Evolutionary conservation across 192 early-diverging fungal species (phyloP), one percentile per base, ranked within the genome.

Genomic region (Coemansia sp.): DNA sequence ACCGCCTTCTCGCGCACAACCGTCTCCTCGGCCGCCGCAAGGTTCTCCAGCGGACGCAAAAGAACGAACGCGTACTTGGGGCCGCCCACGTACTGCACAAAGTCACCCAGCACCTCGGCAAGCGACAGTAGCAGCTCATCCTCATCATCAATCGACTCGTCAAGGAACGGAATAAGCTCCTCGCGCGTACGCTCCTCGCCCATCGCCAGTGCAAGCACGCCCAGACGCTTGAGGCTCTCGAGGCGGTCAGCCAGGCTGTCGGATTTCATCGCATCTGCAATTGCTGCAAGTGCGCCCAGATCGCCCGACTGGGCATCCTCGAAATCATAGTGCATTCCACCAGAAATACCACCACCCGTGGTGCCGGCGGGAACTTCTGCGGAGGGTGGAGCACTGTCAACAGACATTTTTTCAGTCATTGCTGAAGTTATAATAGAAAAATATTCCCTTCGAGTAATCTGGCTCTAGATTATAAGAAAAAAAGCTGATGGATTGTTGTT

Each of bases 1-100:
- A 97, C 93, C n/a, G 97, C 95, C 88, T 96, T 97, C 45, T 98
- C 96, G 58, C 97, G 83, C n/a, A 99, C 97, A 57, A 94, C 88
- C 4, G 93, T 94, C 65, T 99, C 97, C 73, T 99, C 97, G 4
- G 96, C 96, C 19, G 94, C 93, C 13, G 97, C 95, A 48, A 99
- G 82, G 57, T 94, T 97, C 76, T 98, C 97, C 57, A 99, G 83
- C n/a, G 94, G 91, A 30, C 87, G 81, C 55, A 99, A 75, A 27
- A 99, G 84, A 61, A 93, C 79, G 67, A 93, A 92, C 4, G 89
- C 94, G 75, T 88, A 88, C 30, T 87, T 84, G 13, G 91, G 85
- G 14, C 97, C 97, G 19, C 97, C 97, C 23, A 98, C 89, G 62
- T 90, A 91, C 64, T 95, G 90, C 54, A 91, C 86, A 80, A 99